Evolutionary conservation across 352 stramenopile species (phyloP), one percentile per base, ranked within the genome.

Genomic region (Globisporangium alternatum): DNA sequence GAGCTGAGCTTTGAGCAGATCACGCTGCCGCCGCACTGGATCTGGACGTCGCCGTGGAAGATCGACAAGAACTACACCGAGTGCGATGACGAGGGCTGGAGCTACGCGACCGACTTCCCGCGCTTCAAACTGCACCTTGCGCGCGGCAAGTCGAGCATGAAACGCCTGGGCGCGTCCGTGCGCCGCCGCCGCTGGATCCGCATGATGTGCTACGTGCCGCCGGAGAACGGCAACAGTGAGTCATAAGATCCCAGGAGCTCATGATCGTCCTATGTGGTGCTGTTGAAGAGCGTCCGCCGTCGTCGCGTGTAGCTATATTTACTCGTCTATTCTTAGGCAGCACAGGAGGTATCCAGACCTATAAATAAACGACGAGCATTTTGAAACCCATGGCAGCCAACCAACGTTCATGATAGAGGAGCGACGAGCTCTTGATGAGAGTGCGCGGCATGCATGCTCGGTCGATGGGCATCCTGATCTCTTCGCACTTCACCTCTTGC

Each of bases 41-140:
- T 86, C 57, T 95, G 86, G 86, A 93, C 83, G 13, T 89, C 86
- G 39, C 84, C 86, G 15, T 95, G 86, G 86, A 83, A 85, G 21
- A 90, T 95, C 25, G 86, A 95, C 75, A 92, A 86, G 74, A 93
- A 78, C 65, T 95, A 95, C 75, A 95, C 86, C 6, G 81, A 95
- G 59, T 95, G 86, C 56, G 84, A 95, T 48, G 86, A 93, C 49
- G 84, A 95, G 78, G 86, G 86, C 25, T 95, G 86, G 86, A 95
- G 86, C 67, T 95, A 95, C 62, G 86, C 86, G 9, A 92, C 78
- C 5, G 84, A 93, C 57, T 95, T 95, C 52, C 86, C 84, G 30
- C 84, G 86, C 37, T 95, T 95, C 68, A 95, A 95, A 68, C 72
- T 76, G 41, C 86, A 95, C 56, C 60, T 95, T 31, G 83, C 81